Evolutionary conservation across 768 basidiomycete genomes (phyloP).

Genomic region (Amanita inopinata): DNA sequence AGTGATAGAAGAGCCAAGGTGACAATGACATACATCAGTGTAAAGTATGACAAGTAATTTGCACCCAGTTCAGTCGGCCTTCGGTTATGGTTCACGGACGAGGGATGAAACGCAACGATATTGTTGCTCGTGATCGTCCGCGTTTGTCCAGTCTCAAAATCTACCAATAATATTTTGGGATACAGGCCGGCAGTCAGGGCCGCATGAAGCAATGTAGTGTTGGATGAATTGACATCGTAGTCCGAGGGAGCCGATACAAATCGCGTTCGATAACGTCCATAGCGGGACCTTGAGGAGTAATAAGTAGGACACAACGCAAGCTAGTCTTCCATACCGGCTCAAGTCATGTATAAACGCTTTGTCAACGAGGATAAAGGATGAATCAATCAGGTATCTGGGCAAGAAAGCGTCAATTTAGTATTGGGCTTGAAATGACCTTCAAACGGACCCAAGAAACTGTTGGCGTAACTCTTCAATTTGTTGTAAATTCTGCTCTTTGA

Average conservation of each 20-base stretch:
- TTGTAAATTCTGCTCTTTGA: conserved; percentile 59
- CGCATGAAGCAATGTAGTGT: conserved; percentile 61
- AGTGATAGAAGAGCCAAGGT: not conserved
- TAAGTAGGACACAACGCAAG: conserved; percentile 9
- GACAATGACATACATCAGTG: conserved; percentile 55
- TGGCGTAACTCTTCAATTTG: conserved; percentile 95
- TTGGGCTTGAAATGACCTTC: conserved; percentile 2
- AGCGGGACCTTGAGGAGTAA: conserved; percentile 47
- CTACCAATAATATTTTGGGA: conserved; percentile 79
- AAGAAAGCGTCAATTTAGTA: conserved; percentile 1
- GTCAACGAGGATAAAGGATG: conserved; percentile 70
- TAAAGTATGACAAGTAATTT: conserved; percentile 77
- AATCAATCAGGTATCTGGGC: conserved; percentile 83
- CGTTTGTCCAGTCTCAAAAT: conserved; percentile 50
- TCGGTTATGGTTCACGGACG: conserved; percentile 79
- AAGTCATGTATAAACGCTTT: conserved; percentile 58
- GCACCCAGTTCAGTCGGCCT: conserved; percentile 61
- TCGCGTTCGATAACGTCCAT: conserved; percentile 60
- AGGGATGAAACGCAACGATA: conserved; percentile 73
- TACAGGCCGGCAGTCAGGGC: conserved; percentile 82
- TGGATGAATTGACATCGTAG: conserved; percentile 59
- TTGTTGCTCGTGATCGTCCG: conserved; percentile 80
- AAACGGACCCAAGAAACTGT: conserved; percentile 63
- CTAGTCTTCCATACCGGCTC: conserved; percentile 37
- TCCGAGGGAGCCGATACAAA: conserved; percentile 70